A percentile compares a stretch with the other conserved stretches of the same genome.
These are phyloP conservation scores for Westerdykella aurantiaca DNA, from an alignment of 2,329 filamentous ascomycete species.

Conservation along the genomic window DNA sequence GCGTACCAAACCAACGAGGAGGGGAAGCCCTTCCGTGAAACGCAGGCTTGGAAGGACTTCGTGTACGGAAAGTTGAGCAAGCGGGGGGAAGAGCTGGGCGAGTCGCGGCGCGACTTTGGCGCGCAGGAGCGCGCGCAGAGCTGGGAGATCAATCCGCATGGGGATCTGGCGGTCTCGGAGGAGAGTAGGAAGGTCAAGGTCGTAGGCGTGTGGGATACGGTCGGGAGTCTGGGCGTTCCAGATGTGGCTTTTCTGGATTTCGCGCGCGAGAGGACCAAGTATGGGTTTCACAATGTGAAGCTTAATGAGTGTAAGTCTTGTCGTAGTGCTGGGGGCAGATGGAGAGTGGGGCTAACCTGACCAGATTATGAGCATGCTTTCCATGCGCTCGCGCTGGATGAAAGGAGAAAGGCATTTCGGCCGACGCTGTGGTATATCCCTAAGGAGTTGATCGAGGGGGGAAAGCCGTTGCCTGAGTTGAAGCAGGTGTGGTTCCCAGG, in stretches of 20 bases:
- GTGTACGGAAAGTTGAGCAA: slow-evolving; percentile 31
- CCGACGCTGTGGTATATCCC: slow-evolving; percentile 48
- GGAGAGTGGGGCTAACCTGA: background rate
- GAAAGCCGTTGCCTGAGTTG: slow-evolving; percentile 29
- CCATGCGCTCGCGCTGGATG: slow-evolving; percentile 51
- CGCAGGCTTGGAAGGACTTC: slow-evolving; percentile 25
- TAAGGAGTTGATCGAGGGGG: slow-evolving; percentile 24
- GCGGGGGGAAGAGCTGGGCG: slow-evolving; percentile 11
- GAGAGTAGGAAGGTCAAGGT: slow-evolving; percentile 35
- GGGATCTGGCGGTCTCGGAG: slow-evolving; percentile 13
- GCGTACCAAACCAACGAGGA: slow-evolving; percentile 29
- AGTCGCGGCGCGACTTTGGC: slow-evolving; percentile 34
- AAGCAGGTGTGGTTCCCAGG: slow-evolving; percentile 46
- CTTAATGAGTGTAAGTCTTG: slow-evolving; percentile 27
- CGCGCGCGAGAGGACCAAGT: slow-evolving; percentile 16
- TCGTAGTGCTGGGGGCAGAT: background rate
- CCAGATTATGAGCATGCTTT: slow-evolving; percentile 48
- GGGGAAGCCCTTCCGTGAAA: slow-evolving; percentile 20
- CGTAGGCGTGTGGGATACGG: slow-evolving; percentile 48
- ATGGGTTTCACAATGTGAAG: slow-evolving; percentile 32
- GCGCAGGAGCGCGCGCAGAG: slow-evolving; percentile 18
- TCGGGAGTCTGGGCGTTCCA: slow-evolving; percentile 42
- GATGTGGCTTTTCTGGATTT: slow-evolving; percentile 34
- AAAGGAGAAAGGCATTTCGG: slow-evolving; percentile 47
- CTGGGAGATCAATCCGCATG: slow-evolving; percentile 35